These are phyloP conservation scores for Byssothecium circinans DNA, from an alignment of 2,329 filamentous ascomycete genomes.

Conservation along the genomic window DNA sequence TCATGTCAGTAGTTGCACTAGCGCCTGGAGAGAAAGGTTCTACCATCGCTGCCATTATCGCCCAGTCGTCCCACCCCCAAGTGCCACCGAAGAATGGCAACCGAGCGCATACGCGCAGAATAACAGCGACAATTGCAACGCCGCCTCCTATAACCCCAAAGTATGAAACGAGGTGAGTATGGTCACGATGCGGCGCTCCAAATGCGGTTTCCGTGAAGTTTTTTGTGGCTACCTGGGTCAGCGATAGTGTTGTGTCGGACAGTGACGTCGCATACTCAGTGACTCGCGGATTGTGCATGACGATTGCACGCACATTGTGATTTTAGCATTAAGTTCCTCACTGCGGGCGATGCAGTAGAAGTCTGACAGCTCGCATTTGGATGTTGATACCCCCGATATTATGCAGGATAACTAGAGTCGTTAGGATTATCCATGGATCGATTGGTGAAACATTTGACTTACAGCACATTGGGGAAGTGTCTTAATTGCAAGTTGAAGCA, in stretches of 20 bases:
- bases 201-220: slow-evolving; percentile 43
- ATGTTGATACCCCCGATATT: slow-evolving; percentile 19
- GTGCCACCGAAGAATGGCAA: slow-evolving; percentile 39
- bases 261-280: no score
- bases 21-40: no score
- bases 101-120: slow-evolving; percentile 41
- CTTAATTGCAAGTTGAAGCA: slow-evolving; percentile 3
- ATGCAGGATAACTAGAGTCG: slow-evolving; percentile 24
- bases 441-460: neutral
- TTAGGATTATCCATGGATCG: neutral
- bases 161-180: slow-evolving; percentile 37
- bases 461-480: slow-evolving; percentile 10
- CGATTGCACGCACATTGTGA: slow-evolving; percentile 22
- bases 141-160: slow-evolving; percentile 37
- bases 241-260: no score
- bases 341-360: slow-evolving; percentile 27
- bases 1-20: no score
- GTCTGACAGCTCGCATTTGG: slow-evolving; percentile 28
- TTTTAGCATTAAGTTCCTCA: slow-evolving; percentile 14
- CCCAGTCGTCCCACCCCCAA: slow-evolving; percentile 46
- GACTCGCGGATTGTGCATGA: slow-evolving; percentile 28
- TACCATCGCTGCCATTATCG: slow-evolving; percentile 44
- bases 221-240: no score
- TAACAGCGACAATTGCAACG: slow-evolving; percentile 37
- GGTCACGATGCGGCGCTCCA: slow-evolving; percentile 39